A percentile compares a stretch with the other conserved stretches of the same genome.
phyloP scores from a whole-genome alignment of 2,329 filamentous ascomycete genomes.

The Zarea fungicola region DNA sequence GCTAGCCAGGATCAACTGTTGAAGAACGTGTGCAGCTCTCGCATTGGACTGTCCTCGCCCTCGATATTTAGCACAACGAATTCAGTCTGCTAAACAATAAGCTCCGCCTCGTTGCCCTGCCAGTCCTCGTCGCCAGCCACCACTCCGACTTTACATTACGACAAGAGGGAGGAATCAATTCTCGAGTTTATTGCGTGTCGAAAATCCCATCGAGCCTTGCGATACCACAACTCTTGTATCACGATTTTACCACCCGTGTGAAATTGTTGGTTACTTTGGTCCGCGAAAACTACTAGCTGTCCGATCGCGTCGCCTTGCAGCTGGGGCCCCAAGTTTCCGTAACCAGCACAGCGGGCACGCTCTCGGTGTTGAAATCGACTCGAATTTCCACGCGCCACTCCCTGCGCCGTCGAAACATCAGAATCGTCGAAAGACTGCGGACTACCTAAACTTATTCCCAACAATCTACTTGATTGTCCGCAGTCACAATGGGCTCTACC shows the following conservation, averaged over 20 bases:
- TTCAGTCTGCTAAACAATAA: not conserved
- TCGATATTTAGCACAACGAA: too few relatives aligned
- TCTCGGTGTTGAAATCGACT: not conserved
- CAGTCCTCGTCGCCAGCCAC: not conserved
- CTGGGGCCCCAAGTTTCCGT: too few relatives aligned
- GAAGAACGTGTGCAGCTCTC: not conserved
- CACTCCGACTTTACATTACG: not conserved
- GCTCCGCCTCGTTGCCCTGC: constrained; percentile 5
- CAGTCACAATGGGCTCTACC: constrained; percentile 52
- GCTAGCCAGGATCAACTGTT: too few relatives aligned
- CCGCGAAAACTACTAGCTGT: too few relatives aligned
- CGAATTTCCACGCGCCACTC: not conserved
- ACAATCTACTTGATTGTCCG: constrained; percentile 15
- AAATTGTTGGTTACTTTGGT: not conserved
- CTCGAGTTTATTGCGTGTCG: not conserved
- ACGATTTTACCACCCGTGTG: not conserved
- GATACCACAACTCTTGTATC: not conserved
- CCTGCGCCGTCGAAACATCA: too few relatives aligned
- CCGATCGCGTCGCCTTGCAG: too few relatives aligned
- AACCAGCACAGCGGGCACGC: too few relatives aligned
- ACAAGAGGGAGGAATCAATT: too few relatives aligned
- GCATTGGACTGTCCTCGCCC: not conserved
- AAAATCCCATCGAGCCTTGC: not conserved
- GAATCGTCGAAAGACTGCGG: not conserved
- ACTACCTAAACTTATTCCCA: not conserved